Base-by-base conservation (phyloP, 78 protist species). In the Dictyostelium capitatum region DNA sequence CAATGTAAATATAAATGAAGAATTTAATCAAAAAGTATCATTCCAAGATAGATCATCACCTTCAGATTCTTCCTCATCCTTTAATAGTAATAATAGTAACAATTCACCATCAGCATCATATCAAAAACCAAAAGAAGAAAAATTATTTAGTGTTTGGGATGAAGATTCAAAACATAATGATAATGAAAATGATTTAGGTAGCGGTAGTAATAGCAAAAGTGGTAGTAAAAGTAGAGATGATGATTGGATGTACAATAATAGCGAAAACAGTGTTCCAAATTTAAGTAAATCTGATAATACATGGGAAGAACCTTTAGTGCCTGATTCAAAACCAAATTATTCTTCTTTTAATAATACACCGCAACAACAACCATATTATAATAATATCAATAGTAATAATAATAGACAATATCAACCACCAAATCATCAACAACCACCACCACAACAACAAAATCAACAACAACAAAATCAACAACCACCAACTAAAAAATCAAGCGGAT, bases 131-230 rank as follows among this genome's bases (percentile, higher is more conserved):
- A 51, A 30, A 37, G 75, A 80, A 37, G 84, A 56, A 25, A 87
- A 74, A 64, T 28, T 87, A 28, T 87, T 87, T 62, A 87, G 77
- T 37, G 93, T 87, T 47, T 87, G 93, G 93, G 93, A 87, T 59
- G 93, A 87, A 7, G 93, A 87, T 43, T 6, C 28, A 28, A 77
- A 51, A 62, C 15, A 11, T 62, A 46, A 32, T 54, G 9, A 20
- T 28, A 46, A 25, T 12, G 78, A 78, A 14, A 25, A 53, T 53
- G n/a, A 53, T n/a, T 19, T 20, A 9, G 17, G 20, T 25, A 62
- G 41, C 70, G 28, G 28, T 53, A 78, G 50, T 30, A 78, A 78
- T 12, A 78, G 50, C 20, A 79, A 79, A 3, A 79, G 83, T 19
- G 28, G 9, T 23, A 51, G 4, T 59, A 79, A 79, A 19, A 41